Conservation (phyloP, 2,329 filamentous ascomycete species). For the Epichloe uncinata region DNA sequence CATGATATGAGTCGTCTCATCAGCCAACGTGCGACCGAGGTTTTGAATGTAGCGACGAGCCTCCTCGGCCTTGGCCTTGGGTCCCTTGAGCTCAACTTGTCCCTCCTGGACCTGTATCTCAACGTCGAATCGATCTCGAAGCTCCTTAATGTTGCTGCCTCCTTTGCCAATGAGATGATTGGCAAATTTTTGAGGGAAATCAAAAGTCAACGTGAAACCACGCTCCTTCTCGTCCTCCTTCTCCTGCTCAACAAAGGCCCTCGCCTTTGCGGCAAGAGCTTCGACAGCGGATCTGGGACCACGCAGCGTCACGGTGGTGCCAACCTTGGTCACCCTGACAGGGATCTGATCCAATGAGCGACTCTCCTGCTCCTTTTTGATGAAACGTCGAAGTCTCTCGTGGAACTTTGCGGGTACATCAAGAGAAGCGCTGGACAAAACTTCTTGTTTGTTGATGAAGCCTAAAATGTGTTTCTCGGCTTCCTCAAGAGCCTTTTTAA, state of each 20-base stretch:
- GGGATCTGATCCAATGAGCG: constrained; percentile 45
- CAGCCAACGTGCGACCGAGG: constrained; percentile 71
- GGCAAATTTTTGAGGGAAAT: constrained; percentile 89
- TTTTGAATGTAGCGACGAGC: constrained; percentile 71
- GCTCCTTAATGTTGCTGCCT: constrained; percentile 51
- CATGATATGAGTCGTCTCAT: constrained; percentile 75
- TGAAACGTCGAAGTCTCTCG: constrained; percentile 48
- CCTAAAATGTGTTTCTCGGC: constrained; percentile 44
- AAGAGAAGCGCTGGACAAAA: constrained; percentile 34
- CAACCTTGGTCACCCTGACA: constrained; percentile 43
- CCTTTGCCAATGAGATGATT: constrained; percentile 68
- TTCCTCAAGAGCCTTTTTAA: constrained; percentile 41
- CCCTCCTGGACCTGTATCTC: constrained; percentile 85
- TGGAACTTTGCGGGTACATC: constrained; percentile 53
- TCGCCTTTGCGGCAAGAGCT: constrained; percentile 57
- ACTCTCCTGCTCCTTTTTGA: constrained; percentile 49
- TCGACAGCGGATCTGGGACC: constrained; percentile 64
- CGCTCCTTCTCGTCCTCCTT: constrained; percentile 89
- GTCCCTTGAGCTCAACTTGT: constrained; percentile 89
- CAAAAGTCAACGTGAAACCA: constrained; percentile 72
- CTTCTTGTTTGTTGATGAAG: constrained; percentile 45
- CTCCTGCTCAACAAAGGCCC: constrained; percentile 72
- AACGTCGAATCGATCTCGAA: constrained; percentile 54
- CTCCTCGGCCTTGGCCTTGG: constrained; percentile 83
- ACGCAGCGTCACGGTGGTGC: constrained; percentile 55